These are phyloP conservation scores for Cotoneaster glaucophyllus DNA, from an alignment of 306 rosid genomes.

Conservation along the genomic window DNA sequence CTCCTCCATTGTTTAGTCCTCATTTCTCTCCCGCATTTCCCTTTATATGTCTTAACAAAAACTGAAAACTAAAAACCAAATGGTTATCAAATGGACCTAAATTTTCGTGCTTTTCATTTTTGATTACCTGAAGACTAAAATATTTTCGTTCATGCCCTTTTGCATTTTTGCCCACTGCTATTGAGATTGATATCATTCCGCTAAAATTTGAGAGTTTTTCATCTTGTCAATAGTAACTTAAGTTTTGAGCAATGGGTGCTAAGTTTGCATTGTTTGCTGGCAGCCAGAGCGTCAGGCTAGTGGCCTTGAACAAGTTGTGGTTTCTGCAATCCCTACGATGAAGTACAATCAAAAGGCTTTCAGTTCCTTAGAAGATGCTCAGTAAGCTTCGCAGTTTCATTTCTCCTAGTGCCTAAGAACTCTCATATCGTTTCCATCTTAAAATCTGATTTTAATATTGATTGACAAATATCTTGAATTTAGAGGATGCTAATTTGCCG, in stretches of 20 bases:
- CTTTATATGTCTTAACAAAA: too few relatives aligned
- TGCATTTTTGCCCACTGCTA: not conserved
- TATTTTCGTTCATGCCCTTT: not conserved
- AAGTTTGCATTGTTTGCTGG: slow-evolving; percentile 50
- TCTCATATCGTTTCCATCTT: not conserved
- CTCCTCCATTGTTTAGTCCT: too few relatives aligned
- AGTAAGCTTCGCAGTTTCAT: slow-evolving; percentile 47
- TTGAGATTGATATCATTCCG: not conserved
- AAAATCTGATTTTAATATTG: not conserved
- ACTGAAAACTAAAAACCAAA: too few relatives aligned
- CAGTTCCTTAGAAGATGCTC: slow-evolving; percentile 68
- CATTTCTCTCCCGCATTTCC: too few relatives aligned
- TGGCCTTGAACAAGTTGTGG: slow-evolving; percentile 64
- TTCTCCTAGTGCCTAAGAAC: not conserved
- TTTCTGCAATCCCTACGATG: slow-evolving; percentile 91
- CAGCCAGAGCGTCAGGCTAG: slow-evolving; percentile 75
- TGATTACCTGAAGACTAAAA: not conserved
- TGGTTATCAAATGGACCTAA: not conserved
- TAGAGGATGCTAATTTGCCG: not conserved
- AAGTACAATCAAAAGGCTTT: slow-evolving; percentile 76
- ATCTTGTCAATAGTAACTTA: not conserved
- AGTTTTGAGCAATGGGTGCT: slow-evolving; percentile 24
- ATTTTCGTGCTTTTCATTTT: not conserved
- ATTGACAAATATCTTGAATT: not conserved
- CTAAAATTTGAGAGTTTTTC: not conserved